Evolutionary conservation across 768 basidiomycete genomes (phyloP).

Genomic region (Melanogaster broomeanus): DNA sequence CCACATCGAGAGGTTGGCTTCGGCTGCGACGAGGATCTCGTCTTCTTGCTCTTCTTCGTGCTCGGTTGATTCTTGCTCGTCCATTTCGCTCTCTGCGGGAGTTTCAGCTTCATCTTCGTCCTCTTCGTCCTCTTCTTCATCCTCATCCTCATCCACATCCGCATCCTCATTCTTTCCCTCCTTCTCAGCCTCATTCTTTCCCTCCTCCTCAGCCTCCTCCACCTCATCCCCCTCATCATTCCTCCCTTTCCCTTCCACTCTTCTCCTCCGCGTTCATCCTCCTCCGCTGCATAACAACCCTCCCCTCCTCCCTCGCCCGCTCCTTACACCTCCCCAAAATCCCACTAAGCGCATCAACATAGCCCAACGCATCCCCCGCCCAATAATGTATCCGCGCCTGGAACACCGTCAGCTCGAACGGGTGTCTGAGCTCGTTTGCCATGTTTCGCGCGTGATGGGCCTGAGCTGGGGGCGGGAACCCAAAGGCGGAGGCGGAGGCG

Average conservation of each 20-base stretch:
- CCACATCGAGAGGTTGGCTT: constrained; percentile 66
- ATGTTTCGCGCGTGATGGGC: constrained; percentile 26
- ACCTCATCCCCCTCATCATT: neutral
- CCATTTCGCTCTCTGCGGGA: neutral
- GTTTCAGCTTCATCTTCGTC: neutral
- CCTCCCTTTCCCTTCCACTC: neutral
- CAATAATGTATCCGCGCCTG: constrained; percentile 76
- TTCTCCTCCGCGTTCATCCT: neutral
- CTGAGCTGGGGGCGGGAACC: neutral
- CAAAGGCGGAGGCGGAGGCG: neutral
- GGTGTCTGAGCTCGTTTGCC: constrained; percentile 17
- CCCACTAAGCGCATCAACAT: constrained; percentile 71
- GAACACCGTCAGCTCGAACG: constrained; percentile 66
- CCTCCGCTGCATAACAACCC: constrained; percentile 15
- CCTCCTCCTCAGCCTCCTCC: neutral
- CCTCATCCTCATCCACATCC: neutral
- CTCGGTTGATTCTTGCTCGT: constrained; percentile 1
- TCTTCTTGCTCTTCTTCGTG: constrained; percentile 11
- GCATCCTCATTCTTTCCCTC: neutral
- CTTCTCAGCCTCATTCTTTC: neutral
- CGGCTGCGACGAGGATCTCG: constrained; percentile 23
- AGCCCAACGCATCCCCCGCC: constrained; percentile 78
- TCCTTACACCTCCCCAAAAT: constrained; percentile 62
- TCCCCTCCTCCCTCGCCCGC: constrained; percentile 41
- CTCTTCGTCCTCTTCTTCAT: neutral